A percentile compares a stretch with the other conserved stretches of the same genome.
phyloP scores from a whole-genome alignment of 2,329 filamentous ascomycete genomes.

The Microdochium paspali region DNA sequence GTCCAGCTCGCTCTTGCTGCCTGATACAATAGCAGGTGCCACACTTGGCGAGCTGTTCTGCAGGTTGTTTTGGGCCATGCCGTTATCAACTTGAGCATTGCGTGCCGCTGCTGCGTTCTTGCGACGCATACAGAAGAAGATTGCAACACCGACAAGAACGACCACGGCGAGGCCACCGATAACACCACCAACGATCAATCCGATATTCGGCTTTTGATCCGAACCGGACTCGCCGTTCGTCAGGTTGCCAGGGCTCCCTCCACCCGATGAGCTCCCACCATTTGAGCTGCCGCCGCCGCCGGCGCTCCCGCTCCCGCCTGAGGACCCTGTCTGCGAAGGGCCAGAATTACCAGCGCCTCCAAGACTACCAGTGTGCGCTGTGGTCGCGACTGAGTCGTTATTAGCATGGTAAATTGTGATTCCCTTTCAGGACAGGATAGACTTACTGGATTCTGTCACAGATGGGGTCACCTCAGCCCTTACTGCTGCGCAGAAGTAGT shows the following conservation, averaged over 20 bases:
- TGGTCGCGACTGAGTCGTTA: constrained; percentile 13
- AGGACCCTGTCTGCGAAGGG: constrained; percentile 6
- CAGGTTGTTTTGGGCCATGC: background rate
- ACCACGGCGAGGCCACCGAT: constrained; percentile 22
- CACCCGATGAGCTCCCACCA: constrained; percentile 12
- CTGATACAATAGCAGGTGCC: background rate
- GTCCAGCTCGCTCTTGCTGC: constrained; percentile 16
- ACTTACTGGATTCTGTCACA: constrained; percentile 26
- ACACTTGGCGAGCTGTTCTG: background rate
- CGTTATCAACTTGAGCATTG: background rate
- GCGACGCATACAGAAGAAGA: constrained; percentile 24
- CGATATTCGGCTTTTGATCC: constrained; percentile 9
- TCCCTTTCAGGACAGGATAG: background rate
- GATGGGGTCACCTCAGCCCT: constrained; percentile 26
- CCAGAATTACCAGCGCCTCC: constrained; percentile 2
- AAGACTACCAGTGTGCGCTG: constrained; percentile 2
- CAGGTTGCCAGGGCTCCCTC: background rate
- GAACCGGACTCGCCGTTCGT: background rate
- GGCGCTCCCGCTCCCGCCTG: constrained; percentile 7
- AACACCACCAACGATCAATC: constrained; percentile 19
- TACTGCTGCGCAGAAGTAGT: constrained; percentile 41
- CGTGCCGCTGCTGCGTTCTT: constrained; percentile 5
- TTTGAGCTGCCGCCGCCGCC: constrained; percentile 23
- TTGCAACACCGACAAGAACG: constrained; percentile 16
- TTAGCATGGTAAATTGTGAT: background rate